Evolutionary conservation across 1,139 yeast species (phyloP), one percentile per base, ranked within the genome.

Genomic region (Sugiyamaella xylanicola): DNA sequence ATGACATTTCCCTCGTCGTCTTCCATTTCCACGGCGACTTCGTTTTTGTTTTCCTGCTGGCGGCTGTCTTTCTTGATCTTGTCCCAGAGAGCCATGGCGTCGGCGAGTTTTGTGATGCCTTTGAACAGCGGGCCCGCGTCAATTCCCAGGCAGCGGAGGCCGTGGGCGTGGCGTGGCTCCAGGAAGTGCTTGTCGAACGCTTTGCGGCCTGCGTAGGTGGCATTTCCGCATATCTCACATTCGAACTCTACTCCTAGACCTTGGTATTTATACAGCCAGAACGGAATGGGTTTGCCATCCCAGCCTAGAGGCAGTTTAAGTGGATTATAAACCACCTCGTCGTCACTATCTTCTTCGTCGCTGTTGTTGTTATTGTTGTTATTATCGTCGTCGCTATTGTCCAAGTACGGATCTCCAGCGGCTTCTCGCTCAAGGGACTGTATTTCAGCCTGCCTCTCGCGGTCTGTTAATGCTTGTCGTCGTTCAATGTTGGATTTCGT

Each of bases 1-100:
- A 93, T 87, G 19, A 90, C 97, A 68, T 93, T 92, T 7, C 98
- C 99, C 32, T 89, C 91, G 1, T 83, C 86, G 68, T 93, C 98
- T 69, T 92, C 98, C 52, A 91, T 88, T 70, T 92, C 96, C 5
- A 86, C 79, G 0, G 84, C 82, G 59, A 80, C 79, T 56, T 85
- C 90, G 19, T 68, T 68, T 53, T 77, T 77, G 17, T 73, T 77
- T 35, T 77, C 78, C 55, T 71, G 72, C 1, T 65, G 61, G 51
- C 79, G 69, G 20, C 70, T 69, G 39, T 78, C 78, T 41, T 70
- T 69, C 59, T 76, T 75, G 8, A 85, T 60, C 45, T 70, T 74
- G 1, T 75, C 74, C 83, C 87, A 82, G 43, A 93, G 64, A 4
- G 74, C 51, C 44, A 39, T 64, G 0, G 93, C 97, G 51, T 92